Conservation (phyloP, 1,284 basidiomycete genomes). For the Ceratobasidium sp. region DNA sequence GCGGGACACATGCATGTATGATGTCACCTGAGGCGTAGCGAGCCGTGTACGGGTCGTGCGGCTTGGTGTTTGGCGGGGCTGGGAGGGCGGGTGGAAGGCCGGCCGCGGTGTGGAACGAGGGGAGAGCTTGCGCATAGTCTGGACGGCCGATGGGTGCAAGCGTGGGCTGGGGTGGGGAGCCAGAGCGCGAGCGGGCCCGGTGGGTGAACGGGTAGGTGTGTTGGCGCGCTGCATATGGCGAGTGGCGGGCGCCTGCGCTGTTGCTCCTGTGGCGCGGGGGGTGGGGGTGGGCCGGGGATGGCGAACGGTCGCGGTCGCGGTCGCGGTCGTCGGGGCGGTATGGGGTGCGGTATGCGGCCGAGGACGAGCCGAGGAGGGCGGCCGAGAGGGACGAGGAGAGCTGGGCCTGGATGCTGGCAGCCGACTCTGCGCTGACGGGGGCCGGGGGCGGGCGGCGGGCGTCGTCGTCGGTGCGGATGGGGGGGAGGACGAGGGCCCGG, state of each 20-base stretch:
- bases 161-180: conserved; percentile 13
- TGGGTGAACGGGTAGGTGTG: conserved; percentile 22
- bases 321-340: conserved; percentile 1
- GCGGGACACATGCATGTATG: background rate
- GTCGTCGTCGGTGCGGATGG: conserved; percentile 19
- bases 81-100: conserved; percentile 11
- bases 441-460: conserved; percentile 9
- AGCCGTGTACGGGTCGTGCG: conserved; percentile 7
- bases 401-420: conserved; percentile 33
- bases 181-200: conserved; percentile 9
- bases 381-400: conserved; percentile 34
- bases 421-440: conserved; percentile 24
- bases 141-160: conserved; percentile 26
- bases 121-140: conserved; percentile 19
- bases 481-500: background rate
- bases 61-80: conserved; percentile 32
- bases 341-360: conserved; percentile 19
- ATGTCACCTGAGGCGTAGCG: conserved; percentile 12
- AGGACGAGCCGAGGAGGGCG: conserved; percentile 31
- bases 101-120: conserved; percentile 15
- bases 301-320: too few relatives aligned
- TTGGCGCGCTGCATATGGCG: conserved; percentile 20
- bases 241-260: conserved; percentile 11
- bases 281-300: background rate
- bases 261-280: conserved; percentile 9